Evolutionary conservation across 2,329 filamentous ascomycete species (phyloP), one percentile per base, ranked within the genome.

Genomic region (Ilyonectria sp.): DNA sequence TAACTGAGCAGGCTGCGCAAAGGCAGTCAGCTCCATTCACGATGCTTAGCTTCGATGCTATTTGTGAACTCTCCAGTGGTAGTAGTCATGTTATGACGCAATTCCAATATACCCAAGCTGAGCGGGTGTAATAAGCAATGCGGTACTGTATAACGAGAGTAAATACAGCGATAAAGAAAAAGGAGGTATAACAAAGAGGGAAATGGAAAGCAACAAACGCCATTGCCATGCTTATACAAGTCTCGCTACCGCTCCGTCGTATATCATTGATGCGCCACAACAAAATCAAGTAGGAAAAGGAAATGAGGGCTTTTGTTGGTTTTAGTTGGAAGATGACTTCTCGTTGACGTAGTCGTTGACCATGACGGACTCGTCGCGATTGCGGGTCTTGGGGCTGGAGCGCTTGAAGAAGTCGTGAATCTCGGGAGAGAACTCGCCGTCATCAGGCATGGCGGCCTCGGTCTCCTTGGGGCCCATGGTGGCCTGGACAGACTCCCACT

Each of bases 401-500:
- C 81, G 78, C 75, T 82, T 81, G 79, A 90, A 90, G 78, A 88
- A 90, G 46, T 83, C 80, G 73, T 87, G 84, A 40, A 89, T 88
- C 74, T 87, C 84, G 19, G 83, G 80, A 7, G 85, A 87, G 69
- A 87, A 86, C 58, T 86, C 84, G 66, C 86, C 84, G 40, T 84
- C 83, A 3, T 86, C 81, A 40, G 82, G 78, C 65, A 83, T 79
- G 53, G 75, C 76, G 52, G 80, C 80, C 71, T 85, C 81, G 5
- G 80, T 79, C 72, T 91, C 86, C 76, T 85, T 86, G 71, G 82
- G 83, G 23, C 82, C 80, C 67, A 84, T 82, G 70, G 76, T 75
- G 52, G 81, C 81, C 77, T 87, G 85, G 70, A 83, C 82, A 53
- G 82, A 79, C 75, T 89, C 85, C 89, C 90, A 92, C 74, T 91